Evolutionary conservation across 139 green algal species (phyloP), one percentile per base, ranked within the genome.

Genomic region (Picochlorum sp.): DNA sequence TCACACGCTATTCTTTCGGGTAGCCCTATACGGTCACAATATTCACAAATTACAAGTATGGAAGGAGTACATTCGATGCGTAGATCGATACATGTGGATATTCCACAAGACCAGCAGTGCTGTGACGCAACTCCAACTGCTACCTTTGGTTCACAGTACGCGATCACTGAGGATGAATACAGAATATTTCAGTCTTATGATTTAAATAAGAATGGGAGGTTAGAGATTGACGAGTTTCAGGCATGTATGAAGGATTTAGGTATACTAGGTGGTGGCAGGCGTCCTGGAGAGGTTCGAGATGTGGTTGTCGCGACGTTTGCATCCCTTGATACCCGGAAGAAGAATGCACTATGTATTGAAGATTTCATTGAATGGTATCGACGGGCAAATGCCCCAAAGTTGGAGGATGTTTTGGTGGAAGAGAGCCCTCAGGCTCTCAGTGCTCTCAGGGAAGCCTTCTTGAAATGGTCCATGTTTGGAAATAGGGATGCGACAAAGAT

Each of bases 201-300:
- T 23, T 10, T 49, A 4, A 62, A 62, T 47, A 62, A 62, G 15
- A 55, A 20, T 16, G 58, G 58, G 1, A 31, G 8, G 5, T 20
- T 65, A 65, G 58, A 65, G 58, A 52, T 65, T 18, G 20, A 51
- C 13, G 58, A 65, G 28, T 23, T 65, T 65, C n/a, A 26, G 23
- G 23, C 57, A 6, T 23, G 13, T 14, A 65, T 65, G 58, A 23
- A 11, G 13, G 21, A 65, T 37, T 9, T 65, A 7, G 58, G 58
- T 6, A 21, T 65, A 18, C 21, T 65, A 13, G 21, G 26, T 52
- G 58, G 58, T 16, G 13, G 23, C 15, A 26, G 18, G 11, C 57
- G 41, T 31, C 30, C 56, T 45, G 23, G n/a, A 23, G 58, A 65
- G 20, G 15, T 18, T 23, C 57, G 57, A 18, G 58, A 28, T 31